Base-by-base conservation (phyloP, 2,329 filamentous ascomycete species). In the Coniochaeta sp. region DNA sequence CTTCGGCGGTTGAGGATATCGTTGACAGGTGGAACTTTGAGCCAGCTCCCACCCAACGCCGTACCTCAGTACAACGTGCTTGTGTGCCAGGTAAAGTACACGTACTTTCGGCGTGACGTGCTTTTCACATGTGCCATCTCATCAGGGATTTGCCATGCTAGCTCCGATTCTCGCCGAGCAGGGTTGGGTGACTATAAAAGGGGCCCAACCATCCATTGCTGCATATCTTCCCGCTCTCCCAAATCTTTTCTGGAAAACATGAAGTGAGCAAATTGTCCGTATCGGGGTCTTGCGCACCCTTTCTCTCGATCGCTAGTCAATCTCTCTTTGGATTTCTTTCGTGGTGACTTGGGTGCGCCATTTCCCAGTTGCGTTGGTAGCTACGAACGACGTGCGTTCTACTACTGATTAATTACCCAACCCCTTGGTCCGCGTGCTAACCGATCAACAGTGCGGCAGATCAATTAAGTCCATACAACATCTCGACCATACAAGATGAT, bases 401-500 rank as follows among this genome's bases (percentile, higher is more conserved):
- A 33, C 6, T 11, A 40, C 38, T n/a, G 14, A 6, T 5, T 40
- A 40, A 40, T n/a, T 16, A 40, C 38, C n/a, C n/a, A n/a, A n/a
- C n/a, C n/a, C n/a, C n/a, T 40, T 40, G 31, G 14, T 14, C 38
- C 6, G 14, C 38, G 38, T 16, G 12, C 38, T 40, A 40, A 40
- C 38, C n/a, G n/a, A 40, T 40, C 31, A 40, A 6, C 38, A 16
- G 38, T 40, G 38, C 38, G 38, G 38, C 38, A 40, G 38, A 40
- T 16, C n/a, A 33, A 33, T 11, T 33, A 11, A 33, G 11, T 33
- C 31, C 31, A 33, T 33, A 6, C 38, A 40, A 6, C 38, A 7
- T 40, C 38, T 40, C 38, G 38, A 16, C 38, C n/a, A 16, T 40
- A 7, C 38, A n/a, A 40, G 47, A 68, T 67, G 64, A 38, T 59